phyloP scores from a whole-genome alignment of 2,329 filamentous ascomycete species.

The Aspergillus phoenicis region DNA sequence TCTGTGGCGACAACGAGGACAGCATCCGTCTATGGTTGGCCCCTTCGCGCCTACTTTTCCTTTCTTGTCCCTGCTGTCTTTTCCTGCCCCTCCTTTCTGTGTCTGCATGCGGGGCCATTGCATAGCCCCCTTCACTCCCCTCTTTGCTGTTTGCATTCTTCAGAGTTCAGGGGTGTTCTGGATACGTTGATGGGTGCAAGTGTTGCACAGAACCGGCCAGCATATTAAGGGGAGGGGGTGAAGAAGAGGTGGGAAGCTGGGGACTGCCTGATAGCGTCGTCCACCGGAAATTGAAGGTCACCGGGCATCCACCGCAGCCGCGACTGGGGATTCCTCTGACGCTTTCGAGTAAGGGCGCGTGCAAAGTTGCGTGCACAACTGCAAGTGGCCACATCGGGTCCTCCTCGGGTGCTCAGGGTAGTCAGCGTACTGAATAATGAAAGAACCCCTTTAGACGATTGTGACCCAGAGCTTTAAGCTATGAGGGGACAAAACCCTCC shows the following conservation, averaged over 20 bases:
- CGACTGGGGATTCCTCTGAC: conserved; percentile 2
- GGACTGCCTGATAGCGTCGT: conserved; percentile 5
- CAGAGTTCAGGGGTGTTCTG: not conserved
- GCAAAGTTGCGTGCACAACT: conserved; percentile 8
- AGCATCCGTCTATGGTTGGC: not conserved
- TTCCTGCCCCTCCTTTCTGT: not conserved
- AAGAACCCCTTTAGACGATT: conserved; percentile 2
- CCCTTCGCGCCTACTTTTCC: not conserved
- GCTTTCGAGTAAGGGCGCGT: conserved; percentile 7
- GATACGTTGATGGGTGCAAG: not conserved
- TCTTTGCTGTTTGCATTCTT: too few relatives aligned
- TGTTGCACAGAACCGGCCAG: not conserved
- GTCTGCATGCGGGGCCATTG: not conserved
- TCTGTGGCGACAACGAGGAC: conserved; percentile 11
- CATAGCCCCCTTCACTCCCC: not conserved
- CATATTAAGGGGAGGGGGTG: conserved; percentile 2
- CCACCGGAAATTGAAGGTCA: conserved; percentile 17
- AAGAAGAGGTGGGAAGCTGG: not conserved
- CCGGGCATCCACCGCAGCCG: conserved; percentile 12
- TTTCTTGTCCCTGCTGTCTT: not conserved
- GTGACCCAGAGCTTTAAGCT: conserved; percentile 18
- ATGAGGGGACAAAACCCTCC: conserved; percentile 14
- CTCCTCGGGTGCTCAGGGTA: conserved; percentile 7
- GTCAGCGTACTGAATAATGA: not conserved
- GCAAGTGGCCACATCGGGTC: conserved; percentile 9